Evolutionary conservation across 1,139 yeast genomes (phyloP).

Genomic region (Nakaseomyces sp.): DNA sequence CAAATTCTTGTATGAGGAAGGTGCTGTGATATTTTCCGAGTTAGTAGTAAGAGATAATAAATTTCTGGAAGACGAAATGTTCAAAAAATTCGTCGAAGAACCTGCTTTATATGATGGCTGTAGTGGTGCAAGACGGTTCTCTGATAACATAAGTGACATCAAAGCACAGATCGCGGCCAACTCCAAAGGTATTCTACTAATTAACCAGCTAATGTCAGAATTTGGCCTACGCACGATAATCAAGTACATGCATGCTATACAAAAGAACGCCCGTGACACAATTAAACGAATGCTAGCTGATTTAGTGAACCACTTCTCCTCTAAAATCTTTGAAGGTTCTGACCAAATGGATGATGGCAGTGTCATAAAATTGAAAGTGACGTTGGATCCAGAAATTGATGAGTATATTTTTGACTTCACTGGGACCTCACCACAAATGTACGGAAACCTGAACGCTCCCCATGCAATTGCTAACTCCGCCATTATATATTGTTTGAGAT

Average conservation of each 20-base stretch:
- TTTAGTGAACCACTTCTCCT: slow-evolving; percentile 24
- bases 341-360: slow-evolving; percentile 46
- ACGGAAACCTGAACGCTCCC: slow-evolving; percentile 58
- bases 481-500: slow-evolving; percentile 65
- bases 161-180: slow-evolving; percentile 45
- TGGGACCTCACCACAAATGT: slow-evolving; percentile 50
- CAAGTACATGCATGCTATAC: slow-evolving; percentile 41
- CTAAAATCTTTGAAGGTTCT: slow-evolving; percentile 28
- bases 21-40: slow-evolving; percentile 40
- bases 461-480: slow-evolving; percentile 76
- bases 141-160: slow-evolving; percentile 42
- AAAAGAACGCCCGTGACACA: slow-evolving; percentile 37
- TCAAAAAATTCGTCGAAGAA: slow-evolving; percentile 33
- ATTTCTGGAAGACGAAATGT: slow-evolving; percentile 37
- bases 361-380: slow-evolving; percentile 34
- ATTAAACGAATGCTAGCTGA: slow-evolving; percentile 33
- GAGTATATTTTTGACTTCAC: slow-evolving; percentile 39
- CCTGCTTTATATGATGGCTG: slow-evolving; percentile 40
- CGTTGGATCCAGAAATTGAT: slow-evolving; percentile 34
- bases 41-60: slow-evolving; percentile 35
- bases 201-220: slow-evolving; percentile 34
- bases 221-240: slow-evolving; percentile 33
- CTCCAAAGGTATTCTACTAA: slow-evolving; percentile 38
- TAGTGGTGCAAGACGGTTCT: slow-evolving; percentile 40
- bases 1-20: slow-evolving; percentile 40